Conservation (phyloP, 1,139 yeast species). For the Candida sanyaensis region DNA sequence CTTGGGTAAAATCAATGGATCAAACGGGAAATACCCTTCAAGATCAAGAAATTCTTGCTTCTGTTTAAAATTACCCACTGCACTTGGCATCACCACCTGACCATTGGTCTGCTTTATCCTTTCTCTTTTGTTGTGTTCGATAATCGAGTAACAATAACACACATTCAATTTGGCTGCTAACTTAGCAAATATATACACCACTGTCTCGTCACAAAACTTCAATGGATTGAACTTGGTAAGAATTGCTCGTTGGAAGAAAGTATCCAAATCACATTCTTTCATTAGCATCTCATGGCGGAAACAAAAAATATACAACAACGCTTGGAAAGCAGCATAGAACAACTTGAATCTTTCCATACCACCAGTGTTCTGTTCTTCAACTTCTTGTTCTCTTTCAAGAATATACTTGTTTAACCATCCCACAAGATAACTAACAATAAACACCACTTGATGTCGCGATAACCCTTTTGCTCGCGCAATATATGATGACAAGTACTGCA, state of each 20-base stretch:
- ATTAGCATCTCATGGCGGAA: constrained; percentile 68
- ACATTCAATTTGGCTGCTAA: constrained; percentile 88
- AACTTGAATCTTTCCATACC: constrained; percentile 82
- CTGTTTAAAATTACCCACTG: constrained; percentile 45
- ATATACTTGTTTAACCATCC: constrained; percentile 85
- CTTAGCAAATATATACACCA: constrained; percentile 90
- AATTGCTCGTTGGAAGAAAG: constrained; percentile 82
- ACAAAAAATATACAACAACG: constrained; percentile 86
- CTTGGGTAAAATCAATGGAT: constrained; percentile 75
- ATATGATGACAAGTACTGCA: constrained; percentile 90
- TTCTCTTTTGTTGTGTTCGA: constrained; percentile 85
- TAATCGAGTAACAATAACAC: constrained; percentile 90
- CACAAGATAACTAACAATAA: constrained; percentile 75
- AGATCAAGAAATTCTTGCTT: constrained; percentile 83
- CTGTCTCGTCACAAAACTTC: constrained; percentile 91
- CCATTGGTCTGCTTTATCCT: constrained; percentile 43
- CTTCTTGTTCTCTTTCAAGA: constrained; percentile 80
- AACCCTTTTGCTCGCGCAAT: constrained; percentile 84
- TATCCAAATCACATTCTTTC: constrained; percentile 71
- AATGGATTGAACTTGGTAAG: constrained; percentile 91
- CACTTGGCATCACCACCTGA: constrained; percentile 25
- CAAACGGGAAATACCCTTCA: constrained; percentile 95
- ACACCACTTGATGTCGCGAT: constrained; percentile 69
- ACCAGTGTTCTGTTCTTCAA: constrained; percentile 40
- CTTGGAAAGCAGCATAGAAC: constrained; percentile 93